Conservation (phyloP, 352 stramenopile species). For the Phytopythium kandeliae region DNA sequence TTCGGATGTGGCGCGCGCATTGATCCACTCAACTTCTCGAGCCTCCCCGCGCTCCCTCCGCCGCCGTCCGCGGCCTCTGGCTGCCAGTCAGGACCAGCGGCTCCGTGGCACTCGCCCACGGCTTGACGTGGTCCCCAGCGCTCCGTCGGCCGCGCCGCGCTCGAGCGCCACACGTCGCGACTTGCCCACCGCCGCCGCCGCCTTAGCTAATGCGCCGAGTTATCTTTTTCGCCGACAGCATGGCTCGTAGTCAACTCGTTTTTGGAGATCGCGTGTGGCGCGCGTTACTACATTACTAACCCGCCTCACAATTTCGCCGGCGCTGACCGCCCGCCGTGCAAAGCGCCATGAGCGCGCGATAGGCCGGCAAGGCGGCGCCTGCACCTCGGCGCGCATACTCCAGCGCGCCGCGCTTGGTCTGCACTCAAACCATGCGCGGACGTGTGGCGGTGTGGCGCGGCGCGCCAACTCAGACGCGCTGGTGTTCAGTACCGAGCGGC, state of each 20-base stretch:
- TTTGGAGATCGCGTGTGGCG: neutral
- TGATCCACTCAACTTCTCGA: slow-evolving; percentile 1
- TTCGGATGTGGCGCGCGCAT: neutral
- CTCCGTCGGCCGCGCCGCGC: neutral
- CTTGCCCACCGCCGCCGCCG: neutral
- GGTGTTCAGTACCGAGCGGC: too few species aligned
- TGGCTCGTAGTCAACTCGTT: neutral
- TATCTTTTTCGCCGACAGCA: neutral
- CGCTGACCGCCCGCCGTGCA: slow-evolving; percentile 3
- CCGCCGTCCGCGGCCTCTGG: too few species aligned
- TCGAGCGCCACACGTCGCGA: neutral
- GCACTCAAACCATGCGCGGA: neutral
- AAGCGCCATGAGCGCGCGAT: neutral
- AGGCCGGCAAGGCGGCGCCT: too few species aligned
- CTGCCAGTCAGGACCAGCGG: neutral
- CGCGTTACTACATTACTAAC: slow-evolving; percentile 8
- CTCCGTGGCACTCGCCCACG: neutral
- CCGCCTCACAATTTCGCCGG: slow-evolving; percentile 1
- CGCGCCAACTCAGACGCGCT: neutral
- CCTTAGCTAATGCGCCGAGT: neutral
- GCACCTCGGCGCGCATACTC: too few species aligned
- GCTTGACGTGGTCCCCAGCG: neutral
- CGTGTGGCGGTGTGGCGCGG: neutral
- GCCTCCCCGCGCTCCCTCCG: too few species aligned
- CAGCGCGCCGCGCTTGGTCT: neutral